A percentile compares a stretch with the other conserved stretches of the same genome.
Evolutionary conservation across 768 basidiomycete species (phyloP).

Genomic region (Naematelia aurantialba): DNA sequence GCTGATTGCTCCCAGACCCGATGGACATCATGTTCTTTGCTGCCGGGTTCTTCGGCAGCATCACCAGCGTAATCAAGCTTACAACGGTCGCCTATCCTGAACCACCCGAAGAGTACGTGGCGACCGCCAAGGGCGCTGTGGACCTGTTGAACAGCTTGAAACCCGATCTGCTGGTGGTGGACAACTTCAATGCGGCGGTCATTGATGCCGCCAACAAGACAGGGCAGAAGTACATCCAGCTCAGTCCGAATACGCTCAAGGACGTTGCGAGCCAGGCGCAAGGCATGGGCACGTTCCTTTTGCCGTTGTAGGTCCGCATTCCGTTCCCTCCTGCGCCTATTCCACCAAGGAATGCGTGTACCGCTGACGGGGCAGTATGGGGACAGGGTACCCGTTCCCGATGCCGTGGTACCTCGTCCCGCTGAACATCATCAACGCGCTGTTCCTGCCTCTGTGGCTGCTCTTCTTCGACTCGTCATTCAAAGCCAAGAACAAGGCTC

Average conservation of each 20-base stretch:
- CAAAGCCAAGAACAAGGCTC: slow-evolving; percentile 12
- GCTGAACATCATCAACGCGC: slow-evolving; percentile 11
- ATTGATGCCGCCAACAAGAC: slow-evolving; percentile 17
- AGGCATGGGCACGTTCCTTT: slow-evolving; percentile 8
- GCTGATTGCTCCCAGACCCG: background rate
- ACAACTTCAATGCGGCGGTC: slow-evolving; percentile 9
- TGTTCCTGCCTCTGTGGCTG: slow-evolving; percentile 11
- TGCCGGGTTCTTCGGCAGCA: background rate
- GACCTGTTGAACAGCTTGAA: slow-evolving; percentile 6
- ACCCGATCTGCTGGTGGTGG: slow-evolving; percentile 21
- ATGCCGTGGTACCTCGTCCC: slow-evolving; percentile 19
- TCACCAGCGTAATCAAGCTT: background rate
- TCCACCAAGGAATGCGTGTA: background rate
- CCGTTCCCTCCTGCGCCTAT: background rate
- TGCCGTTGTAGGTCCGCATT: slow-evolving; percentile 26
- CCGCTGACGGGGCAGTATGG: slow-evolving; percentile 6
- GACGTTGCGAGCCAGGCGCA: slow-evolving; percentile 19
- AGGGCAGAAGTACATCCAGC: background rate
- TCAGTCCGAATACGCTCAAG: slow-evolving; percentile 27
- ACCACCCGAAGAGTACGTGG: slow-evolving; percentile 19
- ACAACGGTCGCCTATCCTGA: slow-evolving; percentile 10
- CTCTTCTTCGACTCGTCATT: slow-evolving; percentile 10
- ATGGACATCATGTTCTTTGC: background rate
- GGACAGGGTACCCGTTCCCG: slow-evolving; percentile 18
- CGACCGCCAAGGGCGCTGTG: slow-evolving; percentile 9